A percentile compares a stretch with the other conserved stretches of the same genome.
Evolutionary conservation across 371 early-diverging fungal genomes (phyloP).

Genomic region (Mortierella polycephala): DNA sequence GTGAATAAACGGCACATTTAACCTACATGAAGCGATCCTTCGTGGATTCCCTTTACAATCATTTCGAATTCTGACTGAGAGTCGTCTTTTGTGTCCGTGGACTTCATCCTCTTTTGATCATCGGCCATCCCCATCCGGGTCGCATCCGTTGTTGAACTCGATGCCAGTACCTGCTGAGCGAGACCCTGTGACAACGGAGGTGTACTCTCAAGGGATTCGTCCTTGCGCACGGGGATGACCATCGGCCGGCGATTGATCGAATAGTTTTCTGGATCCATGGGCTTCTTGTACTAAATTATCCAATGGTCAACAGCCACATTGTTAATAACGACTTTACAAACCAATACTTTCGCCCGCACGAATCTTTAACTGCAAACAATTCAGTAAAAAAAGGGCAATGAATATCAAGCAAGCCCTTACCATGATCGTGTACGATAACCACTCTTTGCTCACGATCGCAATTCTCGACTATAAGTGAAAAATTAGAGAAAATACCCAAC

Average conservation of each 20-base stretch:
- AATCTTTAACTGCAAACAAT: background rate
- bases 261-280: slow-evolving; percentile 29
- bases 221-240: background rate
- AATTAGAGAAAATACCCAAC: background rate
- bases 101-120: slow-evolving; percentile 2
- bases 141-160: background rate
- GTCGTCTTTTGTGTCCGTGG: slow-evolving; percentile 5
- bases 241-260: background rate
- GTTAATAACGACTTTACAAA: background rate
- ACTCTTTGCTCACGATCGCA: slow-evolving; percentile 24
- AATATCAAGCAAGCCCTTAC: background rate
- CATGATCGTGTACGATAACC: slow-evolving; percentile 34
- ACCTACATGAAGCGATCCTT: slow-evolving; percentile 46
- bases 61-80: slow-evolving; percentile 17
- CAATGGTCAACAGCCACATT: no score
- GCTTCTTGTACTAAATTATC: slow-evolving; percentile 24
- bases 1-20: background rate
- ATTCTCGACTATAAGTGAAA: slow-evolving; percentile 21
- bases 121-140: background rate
- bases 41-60: slow-evolving; percentile 36
- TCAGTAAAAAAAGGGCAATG: no score
- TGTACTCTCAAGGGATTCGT: background rate
- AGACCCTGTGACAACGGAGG: slow-evolving; percentile 3
- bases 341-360: no score
- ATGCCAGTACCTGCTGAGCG: background rate